Conservation (phyloP, 257 asterid genomes). For the Pogostemon cablin region DNA sequence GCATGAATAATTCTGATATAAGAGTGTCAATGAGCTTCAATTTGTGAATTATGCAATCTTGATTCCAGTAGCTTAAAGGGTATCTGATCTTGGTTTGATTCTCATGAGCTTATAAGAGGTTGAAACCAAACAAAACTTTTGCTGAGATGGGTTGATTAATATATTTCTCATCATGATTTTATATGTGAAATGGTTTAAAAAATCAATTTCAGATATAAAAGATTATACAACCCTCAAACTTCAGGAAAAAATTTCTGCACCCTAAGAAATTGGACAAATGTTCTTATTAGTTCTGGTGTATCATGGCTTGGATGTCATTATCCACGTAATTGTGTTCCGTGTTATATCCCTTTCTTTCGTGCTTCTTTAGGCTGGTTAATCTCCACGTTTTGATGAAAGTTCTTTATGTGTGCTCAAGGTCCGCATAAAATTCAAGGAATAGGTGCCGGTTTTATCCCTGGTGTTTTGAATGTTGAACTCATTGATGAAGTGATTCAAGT, state of each 20-base stretch:
- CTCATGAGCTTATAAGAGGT: background rate
- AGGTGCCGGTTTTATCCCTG: constrained; percentile 96
- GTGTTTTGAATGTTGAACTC: constrained; percentile 70
- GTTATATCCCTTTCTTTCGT: background rate
- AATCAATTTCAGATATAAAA: background rate
- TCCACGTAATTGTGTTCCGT: background rate
- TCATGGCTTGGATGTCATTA: too few relatives aligned
- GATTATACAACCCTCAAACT: background rate
- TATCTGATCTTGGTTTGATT: constrained; percentile 5
- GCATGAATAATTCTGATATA: background rate
- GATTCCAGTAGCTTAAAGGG: background rate
- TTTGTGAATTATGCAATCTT: constrained; percentile 1
- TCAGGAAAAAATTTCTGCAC: background rate
- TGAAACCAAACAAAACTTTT: background rate
- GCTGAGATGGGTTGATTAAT: constrained; percentile 10
- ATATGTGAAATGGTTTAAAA: background rate
- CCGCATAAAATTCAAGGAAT: constrained; percentile 98
- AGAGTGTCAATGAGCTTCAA: constrained; percentile 5
- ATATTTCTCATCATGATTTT: background rate
- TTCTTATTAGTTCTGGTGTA: too few relatives aligned
- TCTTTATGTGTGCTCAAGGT: constrained; percentile 52
- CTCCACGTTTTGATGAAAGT: constrained; percentile 25
- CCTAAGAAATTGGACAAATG: background rate
- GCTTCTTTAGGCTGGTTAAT: background rate
- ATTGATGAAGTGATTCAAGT: constrained; percentile 92